phyloP scores from a whole-genome alignment of 2,329 filamentous ascomycete genomes.

The Fusarium vanettenii region DNA sequence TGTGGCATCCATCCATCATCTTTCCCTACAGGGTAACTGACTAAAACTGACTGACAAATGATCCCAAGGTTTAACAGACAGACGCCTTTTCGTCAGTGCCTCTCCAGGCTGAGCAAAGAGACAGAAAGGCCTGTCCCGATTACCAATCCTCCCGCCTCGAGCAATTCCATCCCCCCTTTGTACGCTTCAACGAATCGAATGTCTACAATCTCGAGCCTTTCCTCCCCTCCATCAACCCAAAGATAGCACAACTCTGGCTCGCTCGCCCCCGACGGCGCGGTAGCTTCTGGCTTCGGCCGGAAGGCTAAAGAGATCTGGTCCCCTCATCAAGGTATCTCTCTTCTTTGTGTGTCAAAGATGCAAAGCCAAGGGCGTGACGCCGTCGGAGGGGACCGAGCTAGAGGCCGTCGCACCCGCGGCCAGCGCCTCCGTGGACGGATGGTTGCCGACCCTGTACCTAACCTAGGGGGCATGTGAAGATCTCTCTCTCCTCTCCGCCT shows the following conservation, averaged over 20 bases:
- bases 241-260: background rate
- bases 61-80: slow-evolving; percentile 16
- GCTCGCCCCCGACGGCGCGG: slow-evolving; percentile 4
- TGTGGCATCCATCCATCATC: background rate
- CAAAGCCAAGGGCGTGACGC: background rate
- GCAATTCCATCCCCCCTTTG: background rate
- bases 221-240: background rate
- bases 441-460: slow-evolving; percentile 1
- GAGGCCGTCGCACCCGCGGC: background rate
- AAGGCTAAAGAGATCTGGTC: background rate
- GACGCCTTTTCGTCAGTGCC: slow-evolving; percentile 9
- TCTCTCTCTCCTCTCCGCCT: background rate
- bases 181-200: background rate
- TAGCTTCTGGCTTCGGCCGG: slow-evolving; percentile 1
- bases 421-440: background rate
- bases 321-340: background rate
- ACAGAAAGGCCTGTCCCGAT: background rate
- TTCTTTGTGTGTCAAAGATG: background rate
- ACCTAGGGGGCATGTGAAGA: slow-evolving; percentile 5
- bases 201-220: slow-evolving; percentile 2
- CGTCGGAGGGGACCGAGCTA: background rate
- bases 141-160: background rate
- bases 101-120: background rate
- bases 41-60: background rate
- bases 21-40: background rate